Evolutionary conservation across 2,329 filamentous ascomycete species (phyloP).

Genomic region (Sphaerostilbella broomeana): DNA sequence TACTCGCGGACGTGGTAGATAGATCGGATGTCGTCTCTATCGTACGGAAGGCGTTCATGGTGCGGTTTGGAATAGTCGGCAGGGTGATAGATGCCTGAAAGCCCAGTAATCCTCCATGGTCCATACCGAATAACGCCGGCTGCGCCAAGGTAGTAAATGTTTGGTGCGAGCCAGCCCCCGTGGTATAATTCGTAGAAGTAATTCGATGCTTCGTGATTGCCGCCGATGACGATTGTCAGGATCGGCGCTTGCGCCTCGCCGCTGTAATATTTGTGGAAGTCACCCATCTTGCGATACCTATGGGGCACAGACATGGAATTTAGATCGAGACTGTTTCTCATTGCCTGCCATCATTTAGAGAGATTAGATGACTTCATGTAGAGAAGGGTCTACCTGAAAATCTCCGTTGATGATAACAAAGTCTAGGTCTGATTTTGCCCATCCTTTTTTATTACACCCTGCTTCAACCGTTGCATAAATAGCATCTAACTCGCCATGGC

Average conservation of each 20-base stretch:
- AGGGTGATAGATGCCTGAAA: not conserved
- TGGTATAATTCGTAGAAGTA: not conserved
- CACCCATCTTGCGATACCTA: not conserved
- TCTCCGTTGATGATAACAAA: not conserved
- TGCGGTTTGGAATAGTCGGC: not conserved
- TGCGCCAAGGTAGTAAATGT: not conserved
- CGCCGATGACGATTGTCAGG: not conserved
- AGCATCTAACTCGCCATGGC: not conserved
- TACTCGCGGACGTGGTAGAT: not conserved
- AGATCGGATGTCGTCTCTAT: not conserved
- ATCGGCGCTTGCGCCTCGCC: not conserved
- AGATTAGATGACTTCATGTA: not conserved
- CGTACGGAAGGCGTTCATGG: not conserved
- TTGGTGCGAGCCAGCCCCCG: not conserved
- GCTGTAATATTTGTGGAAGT: conserved; percentile 1
- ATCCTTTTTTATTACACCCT: not conserved
- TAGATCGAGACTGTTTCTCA: not conserved
- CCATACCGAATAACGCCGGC: not conserved
- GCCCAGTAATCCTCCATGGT: not conserved
- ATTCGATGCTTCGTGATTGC: not conserved
- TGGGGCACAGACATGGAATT: not conserved
- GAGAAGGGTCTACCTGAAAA: not conserved
- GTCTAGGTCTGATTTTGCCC: not conserved
- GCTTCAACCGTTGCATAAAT: not conserved
- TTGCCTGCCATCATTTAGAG: not conserved